These are phyloP conservation scores for Daedaleopsis sinensis DNA, from an alignment of 768 basidiomycete species.

Conservation along the genomic window DNA sequence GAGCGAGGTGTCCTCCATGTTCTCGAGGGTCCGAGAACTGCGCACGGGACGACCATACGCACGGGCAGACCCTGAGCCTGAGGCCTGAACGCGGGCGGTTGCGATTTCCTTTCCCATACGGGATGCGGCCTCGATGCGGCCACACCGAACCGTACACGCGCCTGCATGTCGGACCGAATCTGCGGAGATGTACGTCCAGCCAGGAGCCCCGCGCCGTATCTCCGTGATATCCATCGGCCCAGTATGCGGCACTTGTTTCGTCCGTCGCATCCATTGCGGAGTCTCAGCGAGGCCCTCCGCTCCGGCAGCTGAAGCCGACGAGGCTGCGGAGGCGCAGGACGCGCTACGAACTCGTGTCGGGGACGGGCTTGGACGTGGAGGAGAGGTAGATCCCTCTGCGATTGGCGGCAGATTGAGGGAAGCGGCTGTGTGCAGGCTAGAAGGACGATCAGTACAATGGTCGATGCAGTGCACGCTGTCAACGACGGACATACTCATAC, in stretches of 20 bases:
- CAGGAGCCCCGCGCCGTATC: constrained; percentile 10
- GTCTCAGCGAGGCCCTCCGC: constrained; percentile 7
- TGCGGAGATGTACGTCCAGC: neutral
- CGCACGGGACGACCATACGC: neutral
- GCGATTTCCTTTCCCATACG: constrained; percentile 1
- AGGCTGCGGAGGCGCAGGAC: constrained; percentile 1
- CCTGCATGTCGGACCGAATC: constrained; percentile 17
- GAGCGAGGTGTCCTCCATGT: neutral
- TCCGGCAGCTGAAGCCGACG: neutral
- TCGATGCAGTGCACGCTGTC: neutral
- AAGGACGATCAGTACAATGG: neutral
- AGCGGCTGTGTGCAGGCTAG: neutral
- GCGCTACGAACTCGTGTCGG: neutral
- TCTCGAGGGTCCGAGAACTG: neutral
- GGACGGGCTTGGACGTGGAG: neutral
- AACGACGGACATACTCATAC: neutral
- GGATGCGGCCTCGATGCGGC: constrained; percentile 16
- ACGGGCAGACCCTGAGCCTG: neutral
- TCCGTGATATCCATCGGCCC: neutral
- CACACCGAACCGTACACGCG: constrained; percentile 4
- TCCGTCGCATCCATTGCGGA: neutral
- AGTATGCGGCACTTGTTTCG: too few relatives aligned
- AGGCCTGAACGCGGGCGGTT: neutral
- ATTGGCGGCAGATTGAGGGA: neutral
- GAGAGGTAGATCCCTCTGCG: neutral